These are phyloP conservation scores for Parachlorella kessleri DNA, from an alignment of 139 green algal species.

Conservation along the genomic window DNA sequence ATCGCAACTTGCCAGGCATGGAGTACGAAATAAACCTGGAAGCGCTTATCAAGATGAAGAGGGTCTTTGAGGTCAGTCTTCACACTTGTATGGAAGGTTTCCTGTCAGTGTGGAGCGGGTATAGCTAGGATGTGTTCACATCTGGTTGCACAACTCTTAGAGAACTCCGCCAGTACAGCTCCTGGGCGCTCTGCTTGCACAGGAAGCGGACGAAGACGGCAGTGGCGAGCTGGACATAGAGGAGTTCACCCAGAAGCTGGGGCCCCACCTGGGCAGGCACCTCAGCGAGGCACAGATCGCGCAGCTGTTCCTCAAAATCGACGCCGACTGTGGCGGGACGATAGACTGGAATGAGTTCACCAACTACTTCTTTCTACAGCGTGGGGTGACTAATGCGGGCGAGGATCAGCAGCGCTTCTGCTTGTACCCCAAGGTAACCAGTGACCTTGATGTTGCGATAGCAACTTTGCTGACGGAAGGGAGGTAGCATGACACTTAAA, in stretches of 20 bases:
- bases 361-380: slow-evolving; percentile 87
- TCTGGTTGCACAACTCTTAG: too few relatives aligned
- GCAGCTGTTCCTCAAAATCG: slow-evolving; percentile 91
- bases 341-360: slow-evolving; percentile 90
- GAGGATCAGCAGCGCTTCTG: background rate
- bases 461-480: too few relatives aligned
- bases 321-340: slow-evolving; percentile 85
- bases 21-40: slow-evolving; percentile 78
- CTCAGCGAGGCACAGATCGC: slow-evolving; percentile 50
- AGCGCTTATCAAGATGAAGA: slow-evolving; percentile 70
- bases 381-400: slow-evolving; percentile 17
- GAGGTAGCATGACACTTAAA: too few relatives aligned
- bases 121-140: too few relatives aligned
- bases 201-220: slow-evolving; percentile 81
- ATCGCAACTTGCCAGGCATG: too few relatives aligned
- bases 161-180: too few relatives aligned
- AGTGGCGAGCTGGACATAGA: slow-evolving; percentile 81
- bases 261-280: slow-evolving; percentile 60
- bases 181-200: background rate
- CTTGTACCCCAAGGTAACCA: background rate
- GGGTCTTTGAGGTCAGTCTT: slow-evolving; percentile 76
- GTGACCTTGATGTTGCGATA: too few relatives aligned
- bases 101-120: background rate
- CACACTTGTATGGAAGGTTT: too few relatives aligned
- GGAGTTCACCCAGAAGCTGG: slow-evolving; percentile 80